Evolutionary conservation across 345 rosid species (phyloP).

Genomic region (Salix udensis): DNA sequence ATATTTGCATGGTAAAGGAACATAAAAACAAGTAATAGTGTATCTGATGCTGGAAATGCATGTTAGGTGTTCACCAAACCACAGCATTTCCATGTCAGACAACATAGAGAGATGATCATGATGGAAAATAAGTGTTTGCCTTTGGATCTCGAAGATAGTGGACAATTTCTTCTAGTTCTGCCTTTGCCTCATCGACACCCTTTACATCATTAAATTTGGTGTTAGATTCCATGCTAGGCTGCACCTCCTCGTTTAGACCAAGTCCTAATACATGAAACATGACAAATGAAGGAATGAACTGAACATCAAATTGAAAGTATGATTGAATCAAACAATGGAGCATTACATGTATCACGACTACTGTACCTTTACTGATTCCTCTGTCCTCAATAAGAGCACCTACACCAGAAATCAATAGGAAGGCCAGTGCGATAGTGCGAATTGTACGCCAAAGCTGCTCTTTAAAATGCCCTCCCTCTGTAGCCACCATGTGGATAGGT

Average conservation of each 20-base stretch:
- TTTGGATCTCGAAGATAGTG: constrained; percentile 97
- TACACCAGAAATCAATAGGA: constrained; percentile 79
- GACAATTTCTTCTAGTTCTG: constrained; percentile 93
- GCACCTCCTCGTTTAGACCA: constrained; percentile 91
- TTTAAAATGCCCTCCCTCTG: constrained; percentile 79
- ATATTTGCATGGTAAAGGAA: background rate
- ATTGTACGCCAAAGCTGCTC: constrained; percentile 93
- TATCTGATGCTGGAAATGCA: background rate
- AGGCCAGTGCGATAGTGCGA: constrained; percentile 67
- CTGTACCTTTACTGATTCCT: constrained; percentile 83
- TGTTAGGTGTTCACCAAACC: background rate
- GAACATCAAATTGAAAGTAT: constrained; percentile 2
- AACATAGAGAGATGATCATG: background rate
- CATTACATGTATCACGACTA: background rate
- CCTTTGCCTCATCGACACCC: constrained; percentile 97
- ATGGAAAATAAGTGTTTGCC: constrained; percentile 32
- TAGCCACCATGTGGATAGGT: constrained; percentile 79
- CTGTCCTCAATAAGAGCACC: constrained; percentile 92
- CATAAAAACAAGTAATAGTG: background rate
- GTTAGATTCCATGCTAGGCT: constrained; percentile 83
- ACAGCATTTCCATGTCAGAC: background rate
- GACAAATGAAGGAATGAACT: background rate
- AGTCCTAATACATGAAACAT: constrained; percentile 50
- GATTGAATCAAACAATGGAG: constrained; percentile 6
- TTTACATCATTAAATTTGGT: constrained; percentile 91